phyloP scores from a whole-genome alignment of 192 early-diverging fungal genomes.

The Coemansia sp. region DNA sequence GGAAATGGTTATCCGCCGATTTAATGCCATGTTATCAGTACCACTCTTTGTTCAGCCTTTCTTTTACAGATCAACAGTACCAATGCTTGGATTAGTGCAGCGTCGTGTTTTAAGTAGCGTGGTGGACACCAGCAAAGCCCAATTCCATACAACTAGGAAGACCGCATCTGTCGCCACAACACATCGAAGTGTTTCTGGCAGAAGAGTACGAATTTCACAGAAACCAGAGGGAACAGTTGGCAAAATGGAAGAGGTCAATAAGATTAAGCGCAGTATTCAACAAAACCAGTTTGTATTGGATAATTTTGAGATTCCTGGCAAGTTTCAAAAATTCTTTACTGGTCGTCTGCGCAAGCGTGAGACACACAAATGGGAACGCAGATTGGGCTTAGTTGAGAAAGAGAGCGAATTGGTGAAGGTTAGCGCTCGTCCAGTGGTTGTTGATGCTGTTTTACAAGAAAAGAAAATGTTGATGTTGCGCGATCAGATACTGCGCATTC shows the following conservation, averaged over 20 bases:
- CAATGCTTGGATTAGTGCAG: not conserved
- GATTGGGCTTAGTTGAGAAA: conserved; percentile 14
- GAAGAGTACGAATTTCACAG: not conserved
- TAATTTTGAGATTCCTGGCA: conserved; percentile 47
- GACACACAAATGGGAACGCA: conserved; percentile 20
- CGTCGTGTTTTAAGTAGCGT: not conserved
- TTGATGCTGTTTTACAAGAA: conserved; percentile 30
- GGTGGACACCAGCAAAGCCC: not conserved
- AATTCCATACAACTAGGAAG: conserved; percentile 3
- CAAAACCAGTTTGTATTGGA: conserved; percentile 46
- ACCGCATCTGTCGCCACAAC: not conserved
- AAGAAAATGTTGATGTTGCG: conserved; percentile 29
- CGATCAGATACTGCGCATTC: conserved; percentile 41
- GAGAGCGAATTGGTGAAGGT: conserved; percentile 24
- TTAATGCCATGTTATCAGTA: not conserved
- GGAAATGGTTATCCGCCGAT: not conserved
- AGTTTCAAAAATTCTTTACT: conserved; percentile 50
- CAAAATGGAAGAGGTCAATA: conserved; percentile 7
- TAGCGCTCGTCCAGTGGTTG: conserved; percentile 19
- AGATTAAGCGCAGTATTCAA: conserved; percentile 29
- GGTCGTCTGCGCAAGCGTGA: conserved; percentile 54
- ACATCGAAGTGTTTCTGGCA: not conserved
- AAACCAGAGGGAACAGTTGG: not conserved
- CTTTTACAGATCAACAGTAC: not conserved
- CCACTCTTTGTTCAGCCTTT: not conserved